These are phyloP conservation scores for Trichoderma atrobrunneum DNA, from an alignment of 2,329 filamentous ascomycete genomes.

Conservation along the genomic window DNA sequence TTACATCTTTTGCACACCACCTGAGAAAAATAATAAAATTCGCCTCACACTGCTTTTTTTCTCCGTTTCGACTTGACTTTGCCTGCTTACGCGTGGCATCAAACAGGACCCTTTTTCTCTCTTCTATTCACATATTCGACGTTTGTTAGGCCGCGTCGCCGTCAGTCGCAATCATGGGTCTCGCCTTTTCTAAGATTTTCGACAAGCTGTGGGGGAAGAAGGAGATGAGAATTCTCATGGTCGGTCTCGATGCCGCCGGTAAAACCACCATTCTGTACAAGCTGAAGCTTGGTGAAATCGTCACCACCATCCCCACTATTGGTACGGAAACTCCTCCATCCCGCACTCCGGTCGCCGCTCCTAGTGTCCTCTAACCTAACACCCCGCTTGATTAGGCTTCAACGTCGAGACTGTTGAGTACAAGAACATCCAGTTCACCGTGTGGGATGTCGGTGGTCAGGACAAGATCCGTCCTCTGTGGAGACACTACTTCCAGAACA, in stretches of 20 bases:
- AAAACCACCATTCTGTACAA: conserved; percentile 99
- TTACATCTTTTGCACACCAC: neutral
- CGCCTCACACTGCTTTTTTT: neutral
- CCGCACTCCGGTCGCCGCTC: neutral
- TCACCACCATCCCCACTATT: conserved; percentile 98
- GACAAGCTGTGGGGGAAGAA: conserved; percentile 98
- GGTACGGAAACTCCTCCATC: conserved; percentile 53
- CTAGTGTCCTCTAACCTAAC: neutral
- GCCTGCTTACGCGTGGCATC: conserved; percentile 32
- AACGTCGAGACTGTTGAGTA: conserved; percentile 99
- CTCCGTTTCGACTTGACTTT: neutral
- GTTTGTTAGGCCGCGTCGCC: conserved; percentile 32
- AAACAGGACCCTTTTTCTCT: conserved; percentile 30
- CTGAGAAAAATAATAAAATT: conserved; percentile 21
- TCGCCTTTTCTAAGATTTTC: conserved; percentile 95
- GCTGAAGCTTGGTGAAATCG: conserved; percentile 98
- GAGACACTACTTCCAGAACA: conserved; percentile 99
- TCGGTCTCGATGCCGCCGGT: conserved; percentile 97
- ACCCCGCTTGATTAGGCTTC: conserved; percentile 63
- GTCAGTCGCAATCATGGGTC: conserved; percentile 80
- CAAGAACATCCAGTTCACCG: conserved; percentile 99
- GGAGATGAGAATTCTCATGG: conserved; percentile 99
- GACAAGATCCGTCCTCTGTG: conserved; percentile 99
- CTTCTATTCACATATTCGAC: conserved; percentile 12
- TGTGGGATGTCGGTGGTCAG: conserved; percentile 99